Evolutionary conservation across 176 grass and related monocot genomes (phyloP), one percentile per base, ranked within the genome.

Genomic region (Alloteropsis semialata): DNA sequence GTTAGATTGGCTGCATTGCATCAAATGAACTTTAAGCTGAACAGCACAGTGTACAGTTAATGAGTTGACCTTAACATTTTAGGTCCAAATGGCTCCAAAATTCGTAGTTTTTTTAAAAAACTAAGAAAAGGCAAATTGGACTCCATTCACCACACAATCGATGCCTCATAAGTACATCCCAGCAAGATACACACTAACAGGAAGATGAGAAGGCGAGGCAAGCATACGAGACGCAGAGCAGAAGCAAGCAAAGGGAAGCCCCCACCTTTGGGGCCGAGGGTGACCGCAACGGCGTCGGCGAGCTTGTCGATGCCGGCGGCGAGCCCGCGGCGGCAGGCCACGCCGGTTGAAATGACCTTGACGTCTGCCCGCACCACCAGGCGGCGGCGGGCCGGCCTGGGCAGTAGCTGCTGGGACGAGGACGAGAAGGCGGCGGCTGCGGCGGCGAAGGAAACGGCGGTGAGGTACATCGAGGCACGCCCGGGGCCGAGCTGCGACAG

Each of bases 261-360:
- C 54, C 15, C 59, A 97, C 95, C 92, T 94, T 89, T 98, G 17
- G 95, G 95, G 7, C 92, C 95, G 80, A 95, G 90, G 51, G 95
- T 98, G 54, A 98, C 88, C 0, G 88, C 78, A 21, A 98, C 92
- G 13, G 92, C 88, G 65, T 95, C 92, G 36, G 96, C 96, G 32
- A 98, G 96, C 82, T 98, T 95, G 82, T 98, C 83, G 41, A 98
- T 98, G 38, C 96, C 96, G 16, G 86, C 65, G 15, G 92, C 74
- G 67, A 98, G 90, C 36, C 88, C 80, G 17, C 85, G 90, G 79
- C 96, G 91, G 84, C 90, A 95, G 43, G 88, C 72, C 2, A 90
- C 85, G 7, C 87, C 92, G 32, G 88, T 91, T 24, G 73, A 85
- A 61, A 98, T 93, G 49, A 89, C 90, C 76, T 95, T 98, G 29